Base-by-base conservation (phyloP, 2,329 filamentous ascomycete genomes). In the Pyrenophora teres region DNA sequence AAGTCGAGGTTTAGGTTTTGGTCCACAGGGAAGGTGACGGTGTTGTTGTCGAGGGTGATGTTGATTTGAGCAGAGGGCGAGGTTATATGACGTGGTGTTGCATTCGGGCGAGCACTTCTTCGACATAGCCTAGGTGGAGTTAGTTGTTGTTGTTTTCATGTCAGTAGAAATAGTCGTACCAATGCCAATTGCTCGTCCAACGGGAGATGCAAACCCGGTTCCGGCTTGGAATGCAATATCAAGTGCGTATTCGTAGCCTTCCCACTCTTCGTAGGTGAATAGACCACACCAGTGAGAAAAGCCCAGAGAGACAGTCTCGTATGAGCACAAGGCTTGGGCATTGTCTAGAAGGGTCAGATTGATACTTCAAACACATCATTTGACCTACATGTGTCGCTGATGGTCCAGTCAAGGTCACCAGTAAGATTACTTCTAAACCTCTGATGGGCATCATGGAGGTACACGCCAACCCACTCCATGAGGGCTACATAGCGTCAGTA, bases 1-100 rank as follows among this genome's bases (percentile, higher is more conserved):
- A 92, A 92, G 76, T 92, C 89, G 42, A 92, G 82, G 70, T 91
- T 90, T 13, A 92, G 77, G 18, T 78, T 81, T 68, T 92, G 89
- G 66, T 90, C 83, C 3, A 89, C 74, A 0, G 89, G 89, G 69
- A 92, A 92, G 0, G 88, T 92, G 31, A 77, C 77, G 0, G 80
- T 80, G 70, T 81, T 89, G 65, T 80, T 83, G 74, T 89, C 87
- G 25, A 90, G 80, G 0, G 87, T 90, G n/a, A 82, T 78, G 67
- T 90, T 90, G 74, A 79, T 71, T 49, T 79, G 75, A 0, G 72
- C 77, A 0, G 69, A 65, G 0, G 77, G n/a, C n/a, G 75, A 3
- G 63, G 55, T 16, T 69, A 71, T 52, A 80, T 79, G 39, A 78
- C 68, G 63, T 89, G 86, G 67, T 89, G 86, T 59, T 84, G 78